Evolutionary conservation across 2,329 filamentous ascomycete species (phyloP), one percentile per base, ranked within the genome.

Genomic region (Coniochaeta hoffmannii): DNA sequence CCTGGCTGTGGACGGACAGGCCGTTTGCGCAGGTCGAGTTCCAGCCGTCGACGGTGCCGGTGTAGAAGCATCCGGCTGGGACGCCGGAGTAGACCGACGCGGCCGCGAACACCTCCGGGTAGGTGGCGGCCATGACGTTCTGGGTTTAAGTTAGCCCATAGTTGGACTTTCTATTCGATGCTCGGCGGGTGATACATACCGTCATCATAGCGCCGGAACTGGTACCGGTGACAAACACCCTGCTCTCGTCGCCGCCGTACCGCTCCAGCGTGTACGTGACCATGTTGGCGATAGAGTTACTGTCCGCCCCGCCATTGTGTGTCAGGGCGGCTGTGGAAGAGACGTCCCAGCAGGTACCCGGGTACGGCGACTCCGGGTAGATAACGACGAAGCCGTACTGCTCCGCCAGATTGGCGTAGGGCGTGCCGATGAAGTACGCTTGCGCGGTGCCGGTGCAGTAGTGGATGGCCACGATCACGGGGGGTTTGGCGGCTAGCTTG

Each of bases 291-390:
- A 83, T 79, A 2, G 72, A 71, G 46, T 75, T 75, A 56, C 72
- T 76, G 60, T 79, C 75, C 12, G 75, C 76, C 4, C 78, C 78
- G 14, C 78, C 79, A 51, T 76, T 68, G 59, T 79, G 78, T 2
- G 73, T 76, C 8, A 82, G 68, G 0, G 76, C 70, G 4, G 70
- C 73, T 36, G 72, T 72, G 11, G 76, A 81, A 5, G 78, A 75
- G 7, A 85, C 82, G 60, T 86, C 82, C 76, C 81, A 86, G 69
- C 82, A 86, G 46, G 66, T 73, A 35, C 70, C 72, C 11, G 62
- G 63, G 55, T 68, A 71, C 51, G 62, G 70, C 4, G 69, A 75
- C 61, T 71, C 70, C 2, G 76, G 76, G 58, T 74, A 78, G 59
- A 78, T 73, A 17, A 74, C 65, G 54, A 86, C 81, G 67, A 80